These are phyloP conservation scores for Cladosporium sp. DNA, from an alignment of 2,329 filamentous ascomycete species.

Conservation along the genomic window DNA sequence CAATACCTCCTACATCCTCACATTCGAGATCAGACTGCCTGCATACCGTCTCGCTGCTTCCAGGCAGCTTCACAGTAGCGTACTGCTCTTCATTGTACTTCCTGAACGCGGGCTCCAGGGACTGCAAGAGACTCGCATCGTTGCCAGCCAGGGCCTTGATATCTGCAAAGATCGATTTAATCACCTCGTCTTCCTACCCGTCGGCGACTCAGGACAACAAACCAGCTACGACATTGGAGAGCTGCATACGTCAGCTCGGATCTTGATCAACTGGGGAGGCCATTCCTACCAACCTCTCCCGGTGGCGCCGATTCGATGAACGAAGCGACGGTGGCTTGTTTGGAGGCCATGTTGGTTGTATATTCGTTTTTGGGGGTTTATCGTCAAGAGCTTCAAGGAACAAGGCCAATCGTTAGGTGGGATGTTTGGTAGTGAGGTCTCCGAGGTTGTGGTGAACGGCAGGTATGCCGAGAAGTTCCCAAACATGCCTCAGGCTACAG, in stretches of 20 bases:
- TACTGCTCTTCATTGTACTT: constrained; percentile 98
- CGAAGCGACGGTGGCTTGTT: constrained; percentile 51
- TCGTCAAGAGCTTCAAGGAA: too few species aligned
- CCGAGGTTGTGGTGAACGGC: background rate
- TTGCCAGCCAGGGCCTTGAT: constrained; percentile 81
- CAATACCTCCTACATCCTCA: background rate
- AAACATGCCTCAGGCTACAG: background rate
- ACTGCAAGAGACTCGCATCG: constrained; percentile 59
- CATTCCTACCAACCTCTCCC: constrained; percentile 69
- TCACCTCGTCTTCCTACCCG: background rate
- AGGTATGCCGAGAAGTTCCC: background rate
- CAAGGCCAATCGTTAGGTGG: background rate
- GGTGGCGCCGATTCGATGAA: constrained; percentile 94
- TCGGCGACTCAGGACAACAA: constrained; percentile 30
- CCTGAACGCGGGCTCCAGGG: constrained; percentile 78
- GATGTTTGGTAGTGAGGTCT: constrained; percentile 7
- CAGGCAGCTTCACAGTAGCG: constrained; percentile 81
- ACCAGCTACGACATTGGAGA: constrained; percentile 86
- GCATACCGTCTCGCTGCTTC: constrained; percentile 70
- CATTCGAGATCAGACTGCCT: background rate
- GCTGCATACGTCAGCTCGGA: constrained; percentile 47
- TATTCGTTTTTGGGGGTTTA: too few species aligned
- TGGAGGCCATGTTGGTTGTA: constrained; percentile 26
- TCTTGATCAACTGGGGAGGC: constrained; percentile 16
- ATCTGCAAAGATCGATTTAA: constrained; percentile 52